Evolutionary conservation across 495 filamentous ascomycete genomes (phyloP).

Genomic region (Recurvomyces mirabilis): DNA sequence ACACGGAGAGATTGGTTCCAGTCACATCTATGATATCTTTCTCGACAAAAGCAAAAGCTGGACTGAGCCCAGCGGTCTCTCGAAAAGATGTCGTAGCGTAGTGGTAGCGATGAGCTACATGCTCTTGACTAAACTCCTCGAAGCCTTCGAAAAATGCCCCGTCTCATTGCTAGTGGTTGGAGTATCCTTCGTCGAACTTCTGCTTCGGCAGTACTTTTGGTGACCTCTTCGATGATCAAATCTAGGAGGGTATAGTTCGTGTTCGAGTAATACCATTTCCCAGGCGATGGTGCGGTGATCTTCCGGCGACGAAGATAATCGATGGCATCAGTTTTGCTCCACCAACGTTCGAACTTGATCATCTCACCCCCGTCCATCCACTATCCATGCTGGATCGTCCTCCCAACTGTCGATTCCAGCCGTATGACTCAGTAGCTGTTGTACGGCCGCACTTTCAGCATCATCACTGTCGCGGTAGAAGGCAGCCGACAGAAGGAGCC

Average conservation of each 20-base stretch:
- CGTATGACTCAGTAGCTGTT: neutral
- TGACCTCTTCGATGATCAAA: constrained; percentile 1
- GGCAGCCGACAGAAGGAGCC: neutral
- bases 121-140: neutral
- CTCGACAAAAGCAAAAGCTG: neutral
- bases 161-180: neutral
- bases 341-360: too few relatives aligned
- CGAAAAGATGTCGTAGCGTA: neutral
- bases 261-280: neutral
- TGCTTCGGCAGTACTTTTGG: neutral
- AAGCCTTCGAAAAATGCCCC: neutral
- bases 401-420: constrained; percentile 1
- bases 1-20: neutral
- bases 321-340: neutral
- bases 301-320: neutral
- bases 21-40: neutral
- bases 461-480: neutral
- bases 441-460: neutral
- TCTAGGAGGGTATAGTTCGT: neutral
- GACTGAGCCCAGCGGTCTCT: neutral
- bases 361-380: neutral
- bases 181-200: neutral
- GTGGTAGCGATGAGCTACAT: neutral
- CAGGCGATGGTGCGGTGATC: neutral
- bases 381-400: neutral